phyloP scores from a whole-genome alignment of 495 filamentous ascomycete genomes.

The Xylaria grammica region DNA sequence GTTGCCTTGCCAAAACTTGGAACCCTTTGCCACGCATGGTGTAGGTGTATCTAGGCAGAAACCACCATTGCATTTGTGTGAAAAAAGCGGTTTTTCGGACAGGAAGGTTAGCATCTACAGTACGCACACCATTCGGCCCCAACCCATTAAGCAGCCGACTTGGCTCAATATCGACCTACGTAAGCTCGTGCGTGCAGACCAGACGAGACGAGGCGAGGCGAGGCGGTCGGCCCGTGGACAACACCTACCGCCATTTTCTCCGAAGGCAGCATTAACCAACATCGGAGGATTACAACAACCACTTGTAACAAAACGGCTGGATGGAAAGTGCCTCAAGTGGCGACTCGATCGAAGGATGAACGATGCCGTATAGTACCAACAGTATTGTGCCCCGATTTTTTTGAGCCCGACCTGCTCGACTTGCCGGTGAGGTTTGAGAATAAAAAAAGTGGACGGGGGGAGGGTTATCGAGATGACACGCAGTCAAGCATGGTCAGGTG shows the following conservation, averaged over 20 bases:
- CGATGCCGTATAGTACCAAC: neutral
- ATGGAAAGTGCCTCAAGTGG: slow-evolving; percentile 2
- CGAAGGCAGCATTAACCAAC: neutral
- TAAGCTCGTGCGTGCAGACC: neutral
- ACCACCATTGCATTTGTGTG: too few species aligned
- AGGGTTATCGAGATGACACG: slow-evolving; percentile 38
- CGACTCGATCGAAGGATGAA: slow-evolving; percentile 4
- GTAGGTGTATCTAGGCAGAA: neutral
- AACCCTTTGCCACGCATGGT: neutral
- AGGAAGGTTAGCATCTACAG: too few species aligned
- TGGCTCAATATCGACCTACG: slow-evolving; percentile 3
- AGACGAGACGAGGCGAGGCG: too few species aligned
- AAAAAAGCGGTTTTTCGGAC: too few species aligned
- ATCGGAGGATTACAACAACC: neutral
- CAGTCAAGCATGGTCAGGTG: slow-evolving; percentile 43
- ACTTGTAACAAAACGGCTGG: neutral
- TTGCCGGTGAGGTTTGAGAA: neutral
- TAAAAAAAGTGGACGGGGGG: neutral
- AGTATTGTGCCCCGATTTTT: neutral
- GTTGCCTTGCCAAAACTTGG: slow-evolving; percentile 1
- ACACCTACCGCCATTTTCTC: slow-evolving; percentile 5
- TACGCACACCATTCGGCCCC: neutral
- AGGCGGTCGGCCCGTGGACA: too few species aligned
- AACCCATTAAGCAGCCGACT: neutral
- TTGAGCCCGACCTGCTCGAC: neutral